Conservation (phyloP, 345 rosid genomes). For the Eucalyptus curtisii region DNA sequence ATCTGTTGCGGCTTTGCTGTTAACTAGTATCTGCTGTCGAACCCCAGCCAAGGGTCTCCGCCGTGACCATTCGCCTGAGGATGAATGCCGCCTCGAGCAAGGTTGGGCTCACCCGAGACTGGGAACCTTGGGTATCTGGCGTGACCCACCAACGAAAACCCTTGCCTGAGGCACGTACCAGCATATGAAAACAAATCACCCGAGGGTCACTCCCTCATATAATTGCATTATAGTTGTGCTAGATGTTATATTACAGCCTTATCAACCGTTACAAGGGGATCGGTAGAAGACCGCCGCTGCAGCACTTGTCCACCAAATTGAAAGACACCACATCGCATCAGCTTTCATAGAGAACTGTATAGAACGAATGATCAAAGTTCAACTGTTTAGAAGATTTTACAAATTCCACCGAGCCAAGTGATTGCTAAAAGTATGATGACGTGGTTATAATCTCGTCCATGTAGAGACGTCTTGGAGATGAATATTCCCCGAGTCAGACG, state of each 20-base stretch:
- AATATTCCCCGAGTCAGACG: background rate
- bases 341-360: background rate
- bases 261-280: background rate
- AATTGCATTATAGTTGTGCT: background rate
- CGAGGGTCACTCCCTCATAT: background rate
- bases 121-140: background rate
- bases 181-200: background rate
- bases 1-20: background rate
- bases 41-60: background rate
- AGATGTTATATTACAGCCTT: background rate
- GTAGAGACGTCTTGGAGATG: background rate
- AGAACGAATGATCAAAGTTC: background rate
- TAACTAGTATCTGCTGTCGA: background rate
- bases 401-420: background rate
- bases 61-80: background rate
- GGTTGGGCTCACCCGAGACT: background rate
- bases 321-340: background rate
- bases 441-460: background rate
- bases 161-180: background rate
- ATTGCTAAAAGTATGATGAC: background rate
- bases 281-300: background rate
- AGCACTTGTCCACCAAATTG: background rate
- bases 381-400: background rate
- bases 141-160: background rate
- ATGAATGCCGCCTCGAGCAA: background rate